Percentiles rank a stretch among this genome's conserved stretches.
phyloP scores from a whole-genome alignment of 1,284 basidiomycete species.

The Boletus smithii region DNA sequence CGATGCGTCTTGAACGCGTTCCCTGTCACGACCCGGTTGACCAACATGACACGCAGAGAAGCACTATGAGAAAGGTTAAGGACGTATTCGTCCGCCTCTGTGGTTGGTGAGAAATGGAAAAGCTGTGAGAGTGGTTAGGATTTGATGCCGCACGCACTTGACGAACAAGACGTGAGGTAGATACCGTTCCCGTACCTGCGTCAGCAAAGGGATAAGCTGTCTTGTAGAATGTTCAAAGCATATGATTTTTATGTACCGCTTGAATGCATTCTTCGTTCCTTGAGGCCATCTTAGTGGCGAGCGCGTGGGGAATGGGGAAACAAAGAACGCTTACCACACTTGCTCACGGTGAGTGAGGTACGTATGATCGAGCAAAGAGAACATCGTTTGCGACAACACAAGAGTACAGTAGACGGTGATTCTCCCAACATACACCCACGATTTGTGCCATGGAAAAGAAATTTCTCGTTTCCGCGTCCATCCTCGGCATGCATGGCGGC shows the following conservation, averaged over 20 bases:
- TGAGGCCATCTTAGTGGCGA: constrained; percentile 2
- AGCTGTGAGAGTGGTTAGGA: background rate
- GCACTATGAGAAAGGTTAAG: constrained; percentile 37
- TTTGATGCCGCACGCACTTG: constrained; percentile 10
- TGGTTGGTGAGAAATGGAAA: constrained; percentile 5
- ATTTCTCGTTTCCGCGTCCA: constrained; percentile 15
- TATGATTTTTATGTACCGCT: constrained; percentile 12
- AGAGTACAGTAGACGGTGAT: constrained; percentile 12
- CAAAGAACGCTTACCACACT: constrained; percentile 9
- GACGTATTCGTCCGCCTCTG: constrained; percentile 59
- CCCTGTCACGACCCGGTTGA: constrained; percentile 55
- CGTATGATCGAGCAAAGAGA: constrained; percentile 20
- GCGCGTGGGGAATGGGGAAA: background rate
- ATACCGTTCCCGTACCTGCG: constrained; percentile 17
- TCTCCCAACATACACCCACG: constrained; percentile 18
- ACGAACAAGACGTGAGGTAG: constrained; percentile 17
- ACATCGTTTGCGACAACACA: constrained; percentile 10
- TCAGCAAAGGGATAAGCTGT: background rate
- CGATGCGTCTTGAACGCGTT: constrained; percentile 42
- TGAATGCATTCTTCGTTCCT: constrained; percentile 21
- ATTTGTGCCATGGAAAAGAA: constrained; percentile 19
- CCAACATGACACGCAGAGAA: constrained; percentile 44
- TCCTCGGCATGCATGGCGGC: constrained; percentile 5
- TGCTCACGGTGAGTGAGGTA: constrained; percentile 15
- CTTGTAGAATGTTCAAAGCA: background rate